Evolutionary conservation across 768 basidiomycete species (phyloP), one percentile per base, ranked within the genome.

Genomic region (Collybiopsis luxurians): DNA sequence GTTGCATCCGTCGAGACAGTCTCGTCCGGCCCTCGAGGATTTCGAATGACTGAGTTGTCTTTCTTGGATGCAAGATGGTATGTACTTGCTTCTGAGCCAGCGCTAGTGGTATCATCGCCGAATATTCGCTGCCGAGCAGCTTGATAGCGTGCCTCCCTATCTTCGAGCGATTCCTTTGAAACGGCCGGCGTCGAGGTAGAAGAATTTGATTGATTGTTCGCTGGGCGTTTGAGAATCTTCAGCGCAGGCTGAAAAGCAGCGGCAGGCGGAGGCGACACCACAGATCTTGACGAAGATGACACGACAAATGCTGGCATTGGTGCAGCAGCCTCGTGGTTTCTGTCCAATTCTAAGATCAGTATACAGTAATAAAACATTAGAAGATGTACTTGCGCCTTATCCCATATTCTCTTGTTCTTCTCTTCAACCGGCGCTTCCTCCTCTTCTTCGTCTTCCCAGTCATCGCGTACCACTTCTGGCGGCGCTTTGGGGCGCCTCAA

Each of bases 111-210:
- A 9, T 34, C 6, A 7, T 61, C 62, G 3, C 84, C 83, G 59
- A 91, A 92, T 52, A 92, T 91, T 21, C 90, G 78, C 54, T 86
- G 82, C 26, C 90, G 73, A 2, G 90, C 89, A 19, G 83, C 87
- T 55, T 85, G 80, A 67, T 92, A 92, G 53, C 84, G 79, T 17
- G 82, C 85, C 66, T 90, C 89, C 40, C 89, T 80, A 55, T 89
- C 86, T 31, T 83, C 79, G 2, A 88, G 71, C 3, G 80, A 55
- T 38, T 55, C 54, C 30, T 43, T 42, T 17, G 54, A 5, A n/a
- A 34, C 1, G 27, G 44, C 27, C 10, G 23, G n/a, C 23, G 24
- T 26, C 44, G 54, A 30, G 5, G 31, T 13, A 21, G 30, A 15
- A 55, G 54, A 36, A n/a, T 36, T 51, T 4, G 45, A 7, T 23